Percentiles rank a stretch among this genome's conserved stretches.
Evolutionary conservation across 225 moss, liverwort and hornwort genomes (phyloP).

Genomic region (Marchantia polymorpha): DNA sequence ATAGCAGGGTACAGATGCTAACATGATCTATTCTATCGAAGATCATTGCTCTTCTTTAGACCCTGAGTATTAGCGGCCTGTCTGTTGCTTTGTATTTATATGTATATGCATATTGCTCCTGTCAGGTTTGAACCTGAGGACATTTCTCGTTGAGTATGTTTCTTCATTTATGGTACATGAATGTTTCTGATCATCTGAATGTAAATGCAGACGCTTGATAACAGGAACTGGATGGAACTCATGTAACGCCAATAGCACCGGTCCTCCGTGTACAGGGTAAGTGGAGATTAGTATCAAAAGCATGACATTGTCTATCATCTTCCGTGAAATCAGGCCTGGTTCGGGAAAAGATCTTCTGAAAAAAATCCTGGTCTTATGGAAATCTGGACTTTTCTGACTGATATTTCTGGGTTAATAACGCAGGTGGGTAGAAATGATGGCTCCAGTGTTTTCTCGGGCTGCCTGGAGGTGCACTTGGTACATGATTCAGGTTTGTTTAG

Average conservation of each 20-base stretch:
- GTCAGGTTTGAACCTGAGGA: neutral
- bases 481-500: conserved; percentile 73
- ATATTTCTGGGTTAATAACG: conserved; percentile 62
- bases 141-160: neutral
- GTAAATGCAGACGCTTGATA: conserved; percentile 15
- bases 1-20: too few species aligned
- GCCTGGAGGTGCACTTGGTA: conserved; percentile 95
- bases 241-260: conserved; percentile 43
- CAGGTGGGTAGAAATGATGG: too few species aligned
- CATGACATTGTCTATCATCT: neutral
- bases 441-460: conserved; percentile 76
- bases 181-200: neutral
- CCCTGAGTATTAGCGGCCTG: too few species aligned
- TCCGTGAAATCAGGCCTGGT: neutral
- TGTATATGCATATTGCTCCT: neutral
- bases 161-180: neutral
- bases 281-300: neutral
- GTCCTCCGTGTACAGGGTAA: conserved; percentile 88
- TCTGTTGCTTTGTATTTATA: neutral
- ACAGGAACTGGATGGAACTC: conserved; percentile 15
- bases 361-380: too few species aligned
- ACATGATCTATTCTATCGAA: too few species aligned
- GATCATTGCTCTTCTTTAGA: neutral
- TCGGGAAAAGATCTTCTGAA: too few species aligned
- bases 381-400: too few species aligned